A percentile compares a stretch with the other conserved stretches of the same genome.
Evolutionary conservation across 306 rosid species (phyloP).

Genomic region (Styphnolobium japonicum): DNA sequence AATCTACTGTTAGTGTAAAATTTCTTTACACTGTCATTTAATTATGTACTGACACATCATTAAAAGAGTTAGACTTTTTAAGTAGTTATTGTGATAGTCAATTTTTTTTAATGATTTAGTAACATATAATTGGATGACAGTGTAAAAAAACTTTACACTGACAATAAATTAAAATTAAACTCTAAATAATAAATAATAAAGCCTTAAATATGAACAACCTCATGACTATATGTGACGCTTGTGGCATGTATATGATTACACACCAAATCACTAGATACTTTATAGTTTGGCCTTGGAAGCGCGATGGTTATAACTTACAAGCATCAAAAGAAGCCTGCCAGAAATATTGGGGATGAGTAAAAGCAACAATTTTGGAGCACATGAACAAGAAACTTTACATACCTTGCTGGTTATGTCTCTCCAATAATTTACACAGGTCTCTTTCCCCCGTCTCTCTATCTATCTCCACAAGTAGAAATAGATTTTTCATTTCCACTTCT

Average conservation of each 20-base stretch:
- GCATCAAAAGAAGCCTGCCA: not conserved
- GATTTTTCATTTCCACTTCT: not conserved
- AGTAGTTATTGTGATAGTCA: too few relatives aligned
- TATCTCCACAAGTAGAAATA: not conserved
- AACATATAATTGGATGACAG: too few relatives aligned
- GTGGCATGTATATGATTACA: not conserved
- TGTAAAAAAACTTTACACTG: too few relatives aligned
- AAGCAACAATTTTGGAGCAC: constrained; percentile 25
- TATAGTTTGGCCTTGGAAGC: not conserved
- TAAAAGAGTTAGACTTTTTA: too few relatives aligned
- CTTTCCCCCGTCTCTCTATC: not conserved
- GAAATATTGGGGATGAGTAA: constrained; percentile 3
- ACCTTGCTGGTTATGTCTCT: constrained; percentile 1
- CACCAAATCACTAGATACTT: not conserved
- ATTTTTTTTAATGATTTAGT: too few relatives aligned
- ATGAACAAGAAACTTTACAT: not conserved
- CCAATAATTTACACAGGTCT: constrained; percentile 20
- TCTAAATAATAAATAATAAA: too few relatives aligned
- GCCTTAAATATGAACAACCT: not conserved
- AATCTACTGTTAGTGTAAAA: too few relatives aligned
- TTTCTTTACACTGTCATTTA: too few relatives aligned
- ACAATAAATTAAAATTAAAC: too few relatives aligned
- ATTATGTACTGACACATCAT: too few relatives aligned
- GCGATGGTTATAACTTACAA: not conserved
- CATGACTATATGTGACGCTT: not conserved